Evolutionary conservation across 768 basidiomycete genomes (phyloP), one percentile per base, ranked within the genome.

Genomic region (Lactarius hengduanensis): DNA sequence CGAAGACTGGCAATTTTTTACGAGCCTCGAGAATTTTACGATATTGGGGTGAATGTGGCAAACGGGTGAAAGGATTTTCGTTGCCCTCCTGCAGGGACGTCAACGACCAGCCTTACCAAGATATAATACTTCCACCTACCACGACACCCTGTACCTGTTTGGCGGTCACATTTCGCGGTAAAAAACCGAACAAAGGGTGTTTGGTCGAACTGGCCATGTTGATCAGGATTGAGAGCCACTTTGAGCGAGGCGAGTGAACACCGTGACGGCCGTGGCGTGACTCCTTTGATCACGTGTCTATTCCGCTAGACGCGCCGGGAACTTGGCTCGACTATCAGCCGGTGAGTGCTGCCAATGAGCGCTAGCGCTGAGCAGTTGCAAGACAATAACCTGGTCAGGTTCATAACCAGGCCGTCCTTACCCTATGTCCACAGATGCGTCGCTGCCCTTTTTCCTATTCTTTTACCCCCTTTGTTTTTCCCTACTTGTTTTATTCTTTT

Each of bases 1-100:
- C 78, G 71, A 83, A 97, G 0, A 99, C 96, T 0, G 97, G 96
- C 26, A 99, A 81, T 74, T 92, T 91, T 80, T 89, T 94, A 64
- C 97, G 86, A 13, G 82, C 77, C 72, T 89, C 88, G 28, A 98
- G 76, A 64, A 98, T 96, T 78, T 91, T 94, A 77, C 80, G 86
- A 80, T 97, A 98, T 69, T 89, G 84, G 3, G 84, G 74, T 0
- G 92, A 85, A 74, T 89, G 89, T 0, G 92, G 90, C 66, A 74
- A 77, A 65, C 89, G 89, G 5, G 92, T 97, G 79, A 98, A 98
- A 1, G 96, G 91, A 73, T 98, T 98, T 47, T 89, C 67, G 47
- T 90, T 84, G 67, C 89, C 83, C 72, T 90, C 86, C 94, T 95
- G 73, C 11, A 70, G 28, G 20, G 60, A 2, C 50, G 62, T 69